Evolutionary conservation across 1,139 yeast species (phyloP), one percentile per base, ranked within the genome.

Genomic region (Wickerhamomyces sp.): DNA sequence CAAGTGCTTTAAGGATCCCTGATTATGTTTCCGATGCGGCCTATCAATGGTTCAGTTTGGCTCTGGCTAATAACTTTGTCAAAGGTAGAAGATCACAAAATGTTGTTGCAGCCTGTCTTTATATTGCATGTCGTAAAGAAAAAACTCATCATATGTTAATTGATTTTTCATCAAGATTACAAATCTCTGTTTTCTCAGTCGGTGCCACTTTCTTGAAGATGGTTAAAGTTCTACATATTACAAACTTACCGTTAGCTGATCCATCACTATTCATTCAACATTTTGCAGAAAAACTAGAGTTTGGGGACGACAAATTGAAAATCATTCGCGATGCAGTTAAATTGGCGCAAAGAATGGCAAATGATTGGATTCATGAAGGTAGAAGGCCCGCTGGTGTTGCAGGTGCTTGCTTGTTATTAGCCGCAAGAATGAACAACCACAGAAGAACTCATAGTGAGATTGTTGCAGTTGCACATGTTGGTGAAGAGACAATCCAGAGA

Each of bases 341-440:
- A 55, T 69, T 93, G 34, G 96, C 96, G 1, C 89, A 81, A 59
- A 73, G 96, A 56, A 93, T 93, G 99, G 76, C 91, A 26, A 78
- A 82, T 42, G 99, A 93, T 62, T 93, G 98, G 97, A 86, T 93
- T 53, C 87, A 84, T 60, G 95, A 89, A 64, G 99, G 99, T 33
- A 78, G 99, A 62, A 76, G 99, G 51, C 99, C 99, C 0, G 98
- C 99, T 0, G 99, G 99, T 59, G 79, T 93, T 43, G 99, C 99
- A 0, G 99, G 99, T 30, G 99, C 99, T 0, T 90, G 98, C 65
- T 76, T 93, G 2, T 65, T 94, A 42, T 68, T 93, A 44, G 99
- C 99, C 0, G 93, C 97, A 4, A 76, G 99, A 65, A 93, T 93
- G 98, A 93, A 93, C 66, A 91, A 91, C 60, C 82, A 87, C 62